These are phyloP conservation scores for Xylariales sp. DNA, from an alignment of 2,329 filamentous ascomycete species.

Conservation along the genomic window DNA sequence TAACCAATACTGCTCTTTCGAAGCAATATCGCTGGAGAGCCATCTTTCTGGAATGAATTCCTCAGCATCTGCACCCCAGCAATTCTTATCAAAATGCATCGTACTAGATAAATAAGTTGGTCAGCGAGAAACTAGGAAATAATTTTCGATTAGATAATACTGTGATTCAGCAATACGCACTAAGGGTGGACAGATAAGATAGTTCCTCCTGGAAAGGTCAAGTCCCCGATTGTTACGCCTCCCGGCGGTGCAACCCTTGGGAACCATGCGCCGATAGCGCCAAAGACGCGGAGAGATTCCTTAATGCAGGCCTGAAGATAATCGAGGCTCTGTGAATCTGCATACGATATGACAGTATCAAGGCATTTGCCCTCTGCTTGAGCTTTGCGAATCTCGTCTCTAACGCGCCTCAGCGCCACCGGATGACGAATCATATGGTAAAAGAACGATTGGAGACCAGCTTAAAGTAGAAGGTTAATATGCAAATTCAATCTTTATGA, in stretches of 20 bases:
- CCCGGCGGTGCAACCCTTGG: conserved; percentile 10
- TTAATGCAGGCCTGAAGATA: conserved; percentile 21
- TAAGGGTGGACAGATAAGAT: conserved; percentile 8
- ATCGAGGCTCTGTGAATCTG: conserved; percentile 14
- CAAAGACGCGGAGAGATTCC: conserved; percentile 18
- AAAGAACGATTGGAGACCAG: neutral
- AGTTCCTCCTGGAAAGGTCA: conserved; percentile 8
- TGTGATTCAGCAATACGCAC: conserved; percentile 7
- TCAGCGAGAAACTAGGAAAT: no score
- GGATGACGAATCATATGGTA: conserved; percentile 9
- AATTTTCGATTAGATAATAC: no score
- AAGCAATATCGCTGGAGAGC: conserved; percentile 2
- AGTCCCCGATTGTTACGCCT: conserved; percentile 8
- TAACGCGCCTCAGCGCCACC: conserved; percentile 4
- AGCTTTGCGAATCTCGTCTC: conserved; percentile 11
- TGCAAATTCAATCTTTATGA: no score
- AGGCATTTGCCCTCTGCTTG: conserved; percentile 7
- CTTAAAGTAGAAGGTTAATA: no score
- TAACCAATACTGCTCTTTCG: conserved; percentile 9
- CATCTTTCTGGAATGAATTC: conserved; percentile 12
- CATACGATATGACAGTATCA: conserved; percentile 8
- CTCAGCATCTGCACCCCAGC: conserved; percentile 9
- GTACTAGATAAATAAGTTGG: no score
- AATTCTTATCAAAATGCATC: conserved; percentile 5
- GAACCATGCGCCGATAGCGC: conserved; percentile 11